phyloP scores from a whole-genome alignment of 1,284 basidiomycete species.

The Ganoderma multipileum region DNA sequence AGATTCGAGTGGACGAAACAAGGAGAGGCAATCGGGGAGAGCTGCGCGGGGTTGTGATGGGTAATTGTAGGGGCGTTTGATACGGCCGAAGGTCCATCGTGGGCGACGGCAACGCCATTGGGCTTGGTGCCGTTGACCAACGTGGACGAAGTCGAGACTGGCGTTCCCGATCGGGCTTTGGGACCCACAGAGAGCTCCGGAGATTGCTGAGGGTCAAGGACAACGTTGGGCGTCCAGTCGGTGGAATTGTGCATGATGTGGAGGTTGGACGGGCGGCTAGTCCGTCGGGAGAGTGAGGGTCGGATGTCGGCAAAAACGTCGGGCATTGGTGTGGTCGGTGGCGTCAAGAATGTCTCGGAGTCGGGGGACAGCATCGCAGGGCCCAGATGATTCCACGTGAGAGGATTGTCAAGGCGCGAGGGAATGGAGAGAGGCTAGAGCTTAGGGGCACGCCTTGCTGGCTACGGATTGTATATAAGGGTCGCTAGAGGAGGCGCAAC shows the following conservation, averaged over 20 bases:
- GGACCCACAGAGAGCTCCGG: constrained; percentile 27
- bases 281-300: constrained; percentile 42
- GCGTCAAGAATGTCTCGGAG: constrained; percentile 65
- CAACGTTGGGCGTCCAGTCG: constrained; percentile 40
- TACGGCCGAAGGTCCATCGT: constrained; percentile 30
- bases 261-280: constrained; percentile 40
- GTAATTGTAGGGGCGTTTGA: constrained; percentile 32
- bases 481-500: constrained; percentile 1
- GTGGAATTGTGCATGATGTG: constrained; percentile 34
- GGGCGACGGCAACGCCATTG: constrained; percentile 25
- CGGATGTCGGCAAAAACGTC: constrained; percentile 43
- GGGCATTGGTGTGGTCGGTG: constrained; percentile 58
- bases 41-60: constrained; percentile 32
- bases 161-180: constrained; percentile 25
- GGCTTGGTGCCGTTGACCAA: constrained; percentile 38
- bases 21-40: constrained; percentile 60
- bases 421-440: constrained; percentile 10
- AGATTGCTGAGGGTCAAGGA: constrained; percentile 41
- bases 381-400: constrained; percentile 19
- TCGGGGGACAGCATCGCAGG: constrained; percentile 43
- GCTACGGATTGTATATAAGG: constrained; percentile 6
- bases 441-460: not conserved
- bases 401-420: constrained; percentile 9
- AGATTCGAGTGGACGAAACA: constrained; percentile 89
- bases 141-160: constrained; percentile 17